Evolutionary conservation across 345 rosid genomes (phyloP).

Genomic region (Rhizophora mangle): DNA sequence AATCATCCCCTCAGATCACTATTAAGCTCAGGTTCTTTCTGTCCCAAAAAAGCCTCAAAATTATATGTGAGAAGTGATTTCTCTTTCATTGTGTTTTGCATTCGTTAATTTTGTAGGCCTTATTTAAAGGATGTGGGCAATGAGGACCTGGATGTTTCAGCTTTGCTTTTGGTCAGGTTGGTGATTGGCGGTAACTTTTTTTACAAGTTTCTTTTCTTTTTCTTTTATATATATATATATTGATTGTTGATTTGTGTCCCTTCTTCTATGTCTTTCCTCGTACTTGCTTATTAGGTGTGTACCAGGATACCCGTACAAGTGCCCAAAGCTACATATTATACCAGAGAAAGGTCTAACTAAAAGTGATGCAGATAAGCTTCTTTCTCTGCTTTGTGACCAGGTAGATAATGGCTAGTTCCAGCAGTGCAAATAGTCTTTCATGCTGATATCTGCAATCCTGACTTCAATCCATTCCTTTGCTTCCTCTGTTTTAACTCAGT

Average conservation of each 20-base stretch:
- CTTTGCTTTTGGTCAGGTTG: constrained; percentile 72
- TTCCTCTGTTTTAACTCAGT: neutral
- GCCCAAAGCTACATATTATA: constrained; percentile 75
- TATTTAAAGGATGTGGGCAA: constrained; percentile 86
- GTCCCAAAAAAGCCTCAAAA: constrained; percentile 12
- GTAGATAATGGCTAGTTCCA: constrained; percentile 32
- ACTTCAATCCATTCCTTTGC: constrained; percentile 1
- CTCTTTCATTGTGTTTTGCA: constrained; percentile 18
- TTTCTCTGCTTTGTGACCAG: constrained; percentile 83
- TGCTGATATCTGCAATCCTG: neutral
- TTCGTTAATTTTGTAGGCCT: constrained; percentile 59
- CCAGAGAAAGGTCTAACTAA: constrained; percentile 77
- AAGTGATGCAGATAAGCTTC: constrained; percentile 66
- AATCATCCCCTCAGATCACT: constrained; percentile 54
- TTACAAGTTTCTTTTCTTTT: constrained; percentile 2
- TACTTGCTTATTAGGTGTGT: constrained; percentile 54
- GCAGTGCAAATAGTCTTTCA: constrained; percentile 8
- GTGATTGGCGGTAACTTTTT: constrained; percentile 9
- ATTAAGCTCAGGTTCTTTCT: constrained; percentile 73
- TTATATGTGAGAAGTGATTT: constrained; percentile 12
- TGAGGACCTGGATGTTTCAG: constrained; percentile 81
- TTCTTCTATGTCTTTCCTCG: neutral
- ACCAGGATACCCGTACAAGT: constrained; percentile 95
- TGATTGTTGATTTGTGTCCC: neutral
- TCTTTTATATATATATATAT: neutral